Evolutionary conservation across 257 asterid genomes (phyloP).

Genomic region (Salvia rosmarinus): DNA sequence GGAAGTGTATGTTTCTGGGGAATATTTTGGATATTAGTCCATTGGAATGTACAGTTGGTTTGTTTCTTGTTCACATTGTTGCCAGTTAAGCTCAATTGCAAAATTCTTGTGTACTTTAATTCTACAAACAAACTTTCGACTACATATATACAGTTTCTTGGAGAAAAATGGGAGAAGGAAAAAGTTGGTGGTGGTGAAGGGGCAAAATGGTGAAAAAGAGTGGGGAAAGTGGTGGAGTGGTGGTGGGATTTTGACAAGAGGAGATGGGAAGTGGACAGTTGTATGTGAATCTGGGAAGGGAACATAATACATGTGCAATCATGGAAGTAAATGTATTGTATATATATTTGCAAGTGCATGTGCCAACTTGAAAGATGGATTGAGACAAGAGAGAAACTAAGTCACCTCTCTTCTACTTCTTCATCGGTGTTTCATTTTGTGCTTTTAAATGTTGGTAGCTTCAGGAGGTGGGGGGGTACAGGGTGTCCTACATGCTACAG

Average conservation of each 20-base stretch:
- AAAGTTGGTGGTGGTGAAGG: constrained; percentile 26
- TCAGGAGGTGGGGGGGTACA: background rate
- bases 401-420: constrained; percentile 3
- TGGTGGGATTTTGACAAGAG: constrained; percentile 48
- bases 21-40: constrained; percentile 34
- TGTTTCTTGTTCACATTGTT: constrained; percentile 35
- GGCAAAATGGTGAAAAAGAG: constrained; percentile 34
- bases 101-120: constrained; percentile 30
- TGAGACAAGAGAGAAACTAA: constrained; percentile 34
- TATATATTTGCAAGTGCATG: constrained; percentile 43
- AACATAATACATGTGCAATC: constrained; percentile 80
- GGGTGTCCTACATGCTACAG: background rate
- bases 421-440: constrained; percentile 20
- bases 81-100: constrained; percentile 8
- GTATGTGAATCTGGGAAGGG: constrained; percentile 62
- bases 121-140: background rate
- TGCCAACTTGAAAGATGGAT: constrained; percentile 52
- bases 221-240: constrained; percentile 23
- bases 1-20: constrained; percentile 34
- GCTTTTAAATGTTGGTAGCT: constrained; percentile 10
- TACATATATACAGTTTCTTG: background rate
- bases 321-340: constrained; percentile 30
- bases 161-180: background rate
- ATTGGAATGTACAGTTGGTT: constrained; percentile 48
- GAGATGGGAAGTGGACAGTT: constrained; percentile 55